Evolutionary conservation across 2,329 filamentous ascomycete genomes (phyloP).

Genomic region (Aspergillus arachidicola): DNA sequence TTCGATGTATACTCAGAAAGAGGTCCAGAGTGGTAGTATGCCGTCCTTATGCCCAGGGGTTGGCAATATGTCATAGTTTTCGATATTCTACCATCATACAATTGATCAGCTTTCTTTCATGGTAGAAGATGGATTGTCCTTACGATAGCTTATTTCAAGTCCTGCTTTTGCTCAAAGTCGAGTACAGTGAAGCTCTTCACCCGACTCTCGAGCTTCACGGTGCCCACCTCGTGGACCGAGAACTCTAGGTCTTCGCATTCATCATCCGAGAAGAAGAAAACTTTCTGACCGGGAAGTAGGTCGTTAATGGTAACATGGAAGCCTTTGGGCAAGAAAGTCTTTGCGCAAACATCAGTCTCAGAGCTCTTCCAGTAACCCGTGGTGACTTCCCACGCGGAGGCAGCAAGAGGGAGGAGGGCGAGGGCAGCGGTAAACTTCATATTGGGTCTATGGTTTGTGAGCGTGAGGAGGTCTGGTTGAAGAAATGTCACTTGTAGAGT

Average conservation of each 20-base stretch:
- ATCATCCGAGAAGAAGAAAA: conserved; percentile 8
- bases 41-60: background rate
- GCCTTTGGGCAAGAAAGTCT: background rate
- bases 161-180: background rate
- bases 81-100: background rate
- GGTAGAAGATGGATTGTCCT: background rate
- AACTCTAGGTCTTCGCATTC: conserved; percentile 7
- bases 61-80: background rate
- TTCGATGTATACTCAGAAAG: background rate
- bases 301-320: conserved; percentile 1
- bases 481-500: background rate
- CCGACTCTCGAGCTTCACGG: background rate
- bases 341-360: conserved; percentile 1
- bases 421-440: conserved; percentile 6
- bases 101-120: background rate
- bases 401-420: background rate
- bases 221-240: background rate
- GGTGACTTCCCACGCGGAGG: conserved; percentile 5
- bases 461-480: too few relatives aligned
- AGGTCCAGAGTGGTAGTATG: background rate
- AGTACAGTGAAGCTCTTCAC: conserved; percentile 8
- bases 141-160: background rate
- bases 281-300: background rate
- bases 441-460: background rate
- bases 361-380: conserved; percentile 10